Percentiles rank a stretch among this genome's conserved stretches.
These are phyloP conservation scores for Leishmania braziliensis DNA, from an alignment of 208 protist species.

Conservation along the genomic window DNA sequence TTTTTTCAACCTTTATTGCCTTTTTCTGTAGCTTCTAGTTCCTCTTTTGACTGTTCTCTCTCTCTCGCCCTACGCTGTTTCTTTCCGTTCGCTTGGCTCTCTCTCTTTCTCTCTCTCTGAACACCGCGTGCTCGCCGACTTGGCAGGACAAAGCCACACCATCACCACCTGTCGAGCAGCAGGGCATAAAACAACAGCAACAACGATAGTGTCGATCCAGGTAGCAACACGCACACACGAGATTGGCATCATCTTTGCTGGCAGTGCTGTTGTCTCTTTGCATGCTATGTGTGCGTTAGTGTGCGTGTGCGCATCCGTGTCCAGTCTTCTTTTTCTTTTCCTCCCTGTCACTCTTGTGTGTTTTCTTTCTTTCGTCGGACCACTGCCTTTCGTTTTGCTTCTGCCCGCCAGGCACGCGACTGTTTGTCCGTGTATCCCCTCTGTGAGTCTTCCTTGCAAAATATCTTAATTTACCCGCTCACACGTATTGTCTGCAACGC, in stretches of 20 bases:
- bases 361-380: neutral
- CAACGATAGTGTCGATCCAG: neutral
- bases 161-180: neutral
- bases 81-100: neutral
- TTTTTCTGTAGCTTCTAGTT: neutral
- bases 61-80: neutral
- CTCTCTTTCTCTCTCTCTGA: neutral
- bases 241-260: neutral
- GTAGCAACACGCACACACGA: neutral
- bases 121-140: neutral
- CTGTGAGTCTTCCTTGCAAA: neutral
- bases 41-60: neutral
- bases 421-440: neutral
- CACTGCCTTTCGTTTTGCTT: neutral
- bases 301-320: neutral
- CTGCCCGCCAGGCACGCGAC: neutral
- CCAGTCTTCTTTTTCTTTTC: neutral
- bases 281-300: neutral
- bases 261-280: neutral
- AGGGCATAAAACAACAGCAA: neutral
- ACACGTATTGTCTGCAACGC: neutral
- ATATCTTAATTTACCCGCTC: neutral
- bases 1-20: neutral
- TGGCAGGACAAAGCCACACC: neutral
- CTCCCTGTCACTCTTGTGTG: neutral